phyloP scores from a whole-genome alignment of 2,329 filamentous ascomycete genomes.

The Botrytis paeoniae region DNA sequence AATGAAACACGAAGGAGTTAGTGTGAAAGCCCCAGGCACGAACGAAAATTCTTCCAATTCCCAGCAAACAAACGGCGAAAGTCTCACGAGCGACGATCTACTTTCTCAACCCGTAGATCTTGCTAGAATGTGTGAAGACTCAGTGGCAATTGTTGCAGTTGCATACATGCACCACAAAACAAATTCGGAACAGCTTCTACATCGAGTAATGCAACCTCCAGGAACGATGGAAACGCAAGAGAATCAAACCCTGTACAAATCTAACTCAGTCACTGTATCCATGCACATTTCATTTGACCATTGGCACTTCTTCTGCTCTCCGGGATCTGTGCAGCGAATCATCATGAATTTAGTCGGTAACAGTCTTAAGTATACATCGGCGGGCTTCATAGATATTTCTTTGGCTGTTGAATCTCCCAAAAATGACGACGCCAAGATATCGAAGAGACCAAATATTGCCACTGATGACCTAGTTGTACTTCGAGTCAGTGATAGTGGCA shows the following conservation, averaged over 20 bases:
- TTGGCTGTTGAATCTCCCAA: constrained; percentile 9
- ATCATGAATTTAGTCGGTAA: constrained; percentile 62
- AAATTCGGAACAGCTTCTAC: constrained; percentile 1
- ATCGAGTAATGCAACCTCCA: constrained; percentile 14
- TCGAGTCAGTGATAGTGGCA: constrained; percentile 57
- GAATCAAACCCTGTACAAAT: neutral
- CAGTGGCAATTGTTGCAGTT: constrained; percentile 17
- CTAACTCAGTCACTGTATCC: constrained; percentile 10
- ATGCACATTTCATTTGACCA: constrained; percentile 21
- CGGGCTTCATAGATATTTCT: constrained; percentile 46
- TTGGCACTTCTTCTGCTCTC: constrained; percentile 44
- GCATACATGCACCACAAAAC: constrained; percentile 15
- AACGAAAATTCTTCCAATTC: neutral
- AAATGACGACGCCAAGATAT: neutral
- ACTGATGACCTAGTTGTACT: constrained; percentile 31
- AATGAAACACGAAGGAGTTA: neutral
- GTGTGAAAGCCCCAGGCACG: neutral
- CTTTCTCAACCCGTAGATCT: constrained; percentile 18
- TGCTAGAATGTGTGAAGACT: constrained; percentile 22
- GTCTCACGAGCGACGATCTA: neutral
- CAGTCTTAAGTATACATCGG: constrained; percentile 56
- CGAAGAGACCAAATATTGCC: neutral
- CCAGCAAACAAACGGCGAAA: neutral
- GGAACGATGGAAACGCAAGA: neutral
- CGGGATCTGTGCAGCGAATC: constrained; percentile 47